These are phyloP conservation scores for Nigrospora sphaerica DNA, from an alignment of 2,329 filamentous ascomycete genomes.

Conservation along the genomic window DNA sequence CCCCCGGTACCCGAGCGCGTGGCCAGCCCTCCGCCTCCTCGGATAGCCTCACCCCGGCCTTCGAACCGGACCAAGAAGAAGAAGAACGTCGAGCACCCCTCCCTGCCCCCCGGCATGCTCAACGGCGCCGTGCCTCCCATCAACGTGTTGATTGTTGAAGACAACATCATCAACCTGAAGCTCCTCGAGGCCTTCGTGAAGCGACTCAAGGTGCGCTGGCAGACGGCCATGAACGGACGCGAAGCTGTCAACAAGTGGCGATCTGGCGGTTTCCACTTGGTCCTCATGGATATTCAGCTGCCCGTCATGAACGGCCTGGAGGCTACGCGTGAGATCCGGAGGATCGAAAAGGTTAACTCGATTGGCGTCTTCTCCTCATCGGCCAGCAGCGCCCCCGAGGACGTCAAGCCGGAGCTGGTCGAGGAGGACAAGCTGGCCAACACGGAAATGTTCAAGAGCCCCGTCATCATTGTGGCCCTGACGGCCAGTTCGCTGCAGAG, in stretches of 20 bases:
- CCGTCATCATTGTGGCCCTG: conserved; percentile 94
- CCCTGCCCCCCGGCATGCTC: conserved; percentile 57
- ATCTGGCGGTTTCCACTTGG: conserved; percentile 85
- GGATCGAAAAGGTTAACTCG: conserved; percentile 81
- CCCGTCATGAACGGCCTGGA: conserved; percentile 95
- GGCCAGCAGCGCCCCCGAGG: conserved; percentile 45
- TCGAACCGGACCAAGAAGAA: conserved; percentile 45
- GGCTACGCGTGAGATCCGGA: conserved; percentile 87
- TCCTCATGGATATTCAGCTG: conserved; percentile 97
- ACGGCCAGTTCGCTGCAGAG: conserved; percentile 93
- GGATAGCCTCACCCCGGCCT: conserved; percentile 40
- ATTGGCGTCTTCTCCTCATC: conserved; percentile 85
- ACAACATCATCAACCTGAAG: conserved; percentile 95
- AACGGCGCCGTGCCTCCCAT: conserved; percentile 87
- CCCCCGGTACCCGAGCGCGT: conserved; percentile 48
- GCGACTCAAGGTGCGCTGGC: conserved; percentile 89
- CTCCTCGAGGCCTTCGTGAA: conserved; percentile 95
- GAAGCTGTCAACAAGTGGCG: conserved; percentile 94
- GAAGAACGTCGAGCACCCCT: conserved; percentile 35
- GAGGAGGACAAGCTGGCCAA: conserved; percentile 65
- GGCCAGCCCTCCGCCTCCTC: conserved; percentile 42
- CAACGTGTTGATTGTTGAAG: conserved; percentile 95
- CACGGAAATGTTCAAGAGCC: conserved; percentile 77
- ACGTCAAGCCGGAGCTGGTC: conserved; percentile 38
- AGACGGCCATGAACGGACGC: conserved; percentile 91